phyloP scores from a whole-genome alignment of 169 alveolate genomes.

The Hepatocystis sp. region DNA sequence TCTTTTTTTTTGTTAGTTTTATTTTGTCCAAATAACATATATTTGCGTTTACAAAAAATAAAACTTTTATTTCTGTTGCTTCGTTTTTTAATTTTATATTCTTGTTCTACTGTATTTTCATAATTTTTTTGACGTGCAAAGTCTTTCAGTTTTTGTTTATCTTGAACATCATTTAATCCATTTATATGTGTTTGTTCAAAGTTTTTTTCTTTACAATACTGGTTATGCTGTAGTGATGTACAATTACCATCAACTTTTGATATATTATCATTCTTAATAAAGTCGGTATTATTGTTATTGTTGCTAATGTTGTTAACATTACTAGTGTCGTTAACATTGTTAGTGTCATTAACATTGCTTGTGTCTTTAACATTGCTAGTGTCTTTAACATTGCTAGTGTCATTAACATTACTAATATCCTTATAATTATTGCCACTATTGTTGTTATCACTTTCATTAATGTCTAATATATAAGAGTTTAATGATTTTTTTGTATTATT shows the following conservation, averaged over 20 bases:
- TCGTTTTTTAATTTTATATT: slow-evolving; percentile 15
- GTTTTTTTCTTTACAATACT: no score
- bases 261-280: slow-evolving; percentile 42
- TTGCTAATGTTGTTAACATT: no score
- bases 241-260: slow-evolving; percentile 13
- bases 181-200: slow-evolving; percentile 7
- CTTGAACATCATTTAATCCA: slow-evolving; percentile 15
- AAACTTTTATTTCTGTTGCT: slow-evolving; percentile 17
- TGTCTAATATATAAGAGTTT: slow-evolving; percentile 31
- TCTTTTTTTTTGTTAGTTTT: slow-evolving; percentile 53
- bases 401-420: no score
- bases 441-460: no score
- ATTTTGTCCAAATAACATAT: slow-evolving; percentile 26
- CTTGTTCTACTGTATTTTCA: slow-evolving; percentile 15
- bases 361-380: no score
- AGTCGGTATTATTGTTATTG: no score
- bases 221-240: no score
- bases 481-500: slow-evolving; percentile 24
- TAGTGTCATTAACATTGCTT: no score
- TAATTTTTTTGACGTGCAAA: slow-evolving; percentile 26
- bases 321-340: no score
- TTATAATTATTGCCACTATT: no score
- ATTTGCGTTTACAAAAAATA: slow-evolving; percentile 8
- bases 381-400: no score
- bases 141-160: slow-evolving; percentile 3